Conservation (phyloP, 2,329 filamentous ascomycete genomes). For the Cercospora canescens region DNA sequence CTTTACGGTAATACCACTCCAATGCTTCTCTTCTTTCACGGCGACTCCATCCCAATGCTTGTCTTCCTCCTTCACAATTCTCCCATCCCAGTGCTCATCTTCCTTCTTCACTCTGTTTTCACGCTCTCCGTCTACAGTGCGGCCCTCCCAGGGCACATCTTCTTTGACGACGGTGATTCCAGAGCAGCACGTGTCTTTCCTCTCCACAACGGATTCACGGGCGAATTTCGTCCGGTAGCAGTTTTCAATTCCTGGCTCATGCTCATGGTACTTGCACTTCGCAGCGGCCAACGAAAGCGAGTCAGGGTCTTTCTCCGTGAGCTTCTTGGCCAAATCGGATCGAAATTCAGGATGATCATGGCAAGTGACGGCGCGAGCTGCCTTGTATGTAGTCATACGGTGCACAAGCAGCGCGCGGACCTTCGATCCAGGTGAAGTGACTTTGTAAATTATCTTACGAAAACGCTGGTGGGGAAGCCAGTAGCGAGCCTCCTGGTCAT, state of each 20-base stretch:
- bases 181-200: neutral
- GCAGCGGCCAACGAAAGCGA: neutral
- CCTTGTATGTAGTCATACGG: neutral
- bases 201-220: neutral
- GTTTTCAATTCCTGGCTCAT: neutral
- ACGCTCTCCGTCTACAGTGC: no score
- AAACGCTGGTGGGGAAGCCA: neutral
- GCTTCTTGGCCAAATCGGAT: neutral
- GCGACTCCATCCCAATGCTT: neutral
- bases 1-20: neutral
- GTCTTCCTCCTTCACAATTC: neutral
- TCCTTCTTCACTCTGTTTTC: no score
- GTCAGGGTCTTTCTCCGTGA: neutral
- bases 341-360: neutral
- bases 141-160: no score
- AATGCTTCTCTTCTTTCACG: neutral
- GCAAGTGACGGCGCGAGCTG: neutral
- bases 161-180: neutral
- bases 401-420: neutral
- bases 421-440: neutral
- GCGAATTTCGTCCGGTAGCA: neutral
- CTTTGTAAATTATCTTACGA: neutral
- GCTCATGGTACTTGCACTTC: neutral
- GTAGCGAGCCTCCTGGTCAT: neutral
- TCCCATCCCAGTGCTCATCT: neutral